These are phyloP conservation scores for Brassica balearica DNA, from an alignment of 441 rosid species.

Conservation along the genomic window DNA sequence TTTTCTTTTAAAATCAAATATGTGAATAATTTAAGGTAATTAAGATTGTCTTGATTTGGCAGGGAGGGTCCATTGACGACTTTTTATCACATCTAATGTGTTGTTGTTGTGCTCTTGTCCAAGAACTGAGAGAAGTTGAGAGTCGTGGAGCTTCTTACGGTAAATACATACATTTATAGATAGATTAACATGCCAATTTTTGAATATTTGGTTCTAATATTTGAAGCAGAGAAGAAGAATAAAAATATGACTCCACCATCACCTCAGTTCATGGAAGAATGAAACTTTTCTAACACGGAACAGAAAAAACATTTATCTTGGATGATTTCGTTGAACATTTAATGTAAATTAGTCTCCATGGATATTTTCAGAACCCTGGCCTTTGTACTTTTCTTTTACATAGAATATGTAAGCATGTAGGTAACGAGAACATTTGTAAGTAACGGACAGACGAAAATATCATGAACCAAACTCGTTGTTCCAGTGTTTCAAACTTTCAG, in stretches of 20 bases:
- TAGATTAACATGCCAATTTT: conserved; percentile 7
- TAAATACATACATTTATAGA: not conserved
- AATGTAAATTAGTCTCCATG: conserved; percentile 5
- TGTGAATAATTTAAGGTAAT: not conserved
- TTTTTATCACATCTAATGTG: conserved; percentile 93
- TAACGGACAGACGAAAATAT: too few relatives aligned
- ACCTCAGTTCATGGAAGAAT: conserved; percentile 86
- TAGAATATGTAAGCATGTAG: too few relatives aligned
- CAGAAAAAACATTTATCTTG: conserved; percentile 5
- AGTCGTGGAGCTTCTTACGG: not conserved
- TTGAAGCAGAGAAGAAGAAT: conserved; percentile 36
- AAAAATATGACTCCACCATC: conserved; percentile 75
- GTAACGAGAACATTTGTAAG: too few relatives aligned
- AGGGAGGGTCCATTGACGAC: conserved; percentile 93
- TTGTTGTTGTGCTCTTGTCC: conserved; percentile 68
- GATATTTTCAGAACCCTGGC: conserved; percentile 5
- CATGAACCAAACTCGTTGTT: too few relatives aligned
- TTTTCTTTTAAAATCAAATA: too few relatives aligned
- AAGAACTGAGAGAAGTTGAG: conserved; percentile 52
- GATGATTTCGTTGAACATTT: conserved; percentile 5
- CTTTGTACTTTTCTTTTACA: too few relatives aligned
- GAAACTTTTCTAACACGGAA: conserved; percentile 28
- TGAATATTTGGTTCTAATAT: not conserved
- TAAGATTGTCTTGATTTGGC: conserved; percentile 29
- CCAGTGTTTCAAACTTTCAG: too few relatives aligned